These are phyloP conservation scores for Scleroderma citrinum DNA, from an alignment of 768 basidiomycete genomes.

Conservation along the genomic window DNA sequence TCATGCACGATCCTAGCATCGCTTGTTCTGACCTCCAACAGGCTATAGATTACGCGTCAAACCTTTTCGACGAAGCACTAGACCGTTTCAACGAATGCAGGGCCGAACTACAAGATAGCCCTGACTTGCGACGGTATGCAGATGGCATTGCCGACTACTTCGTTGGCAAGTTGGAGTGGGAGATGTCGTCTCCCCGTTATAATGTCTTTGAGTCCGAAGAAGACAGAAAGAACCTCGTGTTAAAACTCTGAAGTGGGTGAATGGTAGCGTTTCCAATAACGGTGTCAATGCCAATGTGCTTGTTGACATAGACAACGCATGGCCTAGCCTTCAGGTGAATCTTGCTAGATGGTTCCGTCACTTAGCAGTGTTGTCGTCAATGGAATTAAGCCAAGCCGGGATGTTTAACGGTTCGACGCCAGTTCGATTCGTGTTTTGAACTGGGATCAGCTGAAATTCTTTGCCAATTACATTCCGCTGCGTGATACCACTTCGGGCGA, in stretches of 20 bases:
- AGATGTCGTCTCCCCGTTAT: constrained; percentile 1
- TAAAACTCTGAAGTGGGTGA: neutral
- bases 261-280: neutral
- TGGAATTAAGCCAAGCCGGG: too few relatives aligned
- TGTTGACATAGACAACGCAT: too few relatives aligned
- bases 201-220: neutral
- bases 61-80: constrained; percentile 5
- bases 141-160: constrained; percentile 17
- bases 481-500: too few relatives aligned
- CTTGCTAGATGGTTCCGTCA: too few relatives aligned
- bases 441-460: too few relatives aligned
- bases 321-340: too few relatives aligned
- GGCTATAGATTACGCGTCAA: constrained; percentile 15
- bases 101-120: neutral
- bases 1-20: constrained; percentile 15
- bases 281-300: too few relatives aligned
- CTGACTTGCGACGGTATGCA: constrained; percentile 6
- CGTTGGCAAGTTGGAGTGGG: constrained; percentile 19
- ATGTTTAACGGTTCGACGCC: too few relatives aligned
- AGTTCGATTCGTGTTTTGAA: too few relatives aligned
- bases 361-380: too few relatives aligned
- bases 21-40: constrained; percentile 11
- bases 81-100: constrained; percentile 8
- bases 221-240: neutral
- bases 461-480: too few relatives aligned